Evolutionary conservation across 768 basidiomycete species (phyloP).

Genomic region (Tylopilus plumbeoviolaceoides): DNA sequence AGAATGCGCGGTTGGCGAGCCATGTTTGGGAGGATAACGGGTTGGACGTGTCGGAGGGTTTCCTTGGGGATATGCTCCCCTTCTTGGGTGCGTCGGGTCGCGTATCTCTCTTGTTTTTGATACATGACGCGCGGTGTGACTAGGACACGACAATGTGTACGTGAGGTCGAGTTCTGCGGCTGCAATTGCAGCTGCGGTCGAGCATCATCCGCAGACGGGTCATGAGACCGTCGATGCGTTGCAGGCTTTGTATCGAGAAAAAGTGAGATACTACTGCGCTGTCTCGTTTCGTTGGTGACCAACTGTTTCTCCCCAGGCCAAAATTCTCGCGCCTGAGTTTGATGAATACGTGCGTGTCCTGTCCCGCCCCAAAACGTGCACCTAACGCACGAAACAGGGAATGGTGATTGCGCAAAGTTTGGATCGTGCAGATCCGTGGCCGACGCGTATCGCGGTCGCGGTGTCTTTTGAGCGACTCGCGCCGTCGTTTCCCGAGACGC

Average conservation of each 20-base stretch:
- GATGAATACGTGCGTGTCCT: slow-evolving; percentile 76
- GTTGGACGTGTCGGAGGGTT: slow-evolving; percentile 73
- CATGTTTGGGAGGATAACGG: slow-evolving; percentile 96
- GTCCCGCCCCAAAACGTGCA: background rate
- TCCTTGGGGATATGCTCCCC: slow-evolving; percentile 48
- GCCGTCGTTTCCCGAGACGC: slow-evolving; percentile 54
- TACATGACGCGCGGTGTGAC: background rate
- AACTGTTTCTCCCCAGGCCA: slow-evolving; percentile 47
- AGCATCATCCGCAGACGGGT: slow-evolving; percentile 61
- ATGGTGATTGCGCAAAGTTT: slow-evolving; percentile 88
- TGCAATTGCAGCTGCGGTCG: slow-evolving; percentile 75
- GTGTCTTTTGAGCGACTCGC: slow-evolving; percentile 64
- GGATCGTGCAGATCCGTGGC: slow-evolving; percentile 88
- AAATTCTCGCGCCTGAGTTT: slow-evolving; percentile 84
- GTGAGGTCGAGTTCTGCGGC: slow-evolving; percentile 69
- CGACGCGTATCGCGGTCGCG: slow-evolving; percentile 71
- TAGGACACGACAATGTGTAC: slow-evolving; percentile 77
- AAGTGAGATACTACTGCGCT: slow-evolving; percentile 38
- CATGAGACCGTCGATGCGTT: slow-evolving; percentile 47
- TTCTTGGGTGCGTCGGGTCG: slow-evolving; percentile 57
- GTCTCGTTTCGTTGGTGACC: background rate
- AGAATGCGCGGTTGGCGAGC: slow-evolving; percentile 76
- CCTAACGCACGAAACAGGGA: slow-evolving; percentile 49
- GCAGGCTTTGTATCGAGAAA: slow-evolving; percentile 77
- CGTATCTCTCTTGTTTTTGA: background rate